Base-by-base conservation (phyloP, 306 rosid species). In the Carpinus viminea region DNA sequence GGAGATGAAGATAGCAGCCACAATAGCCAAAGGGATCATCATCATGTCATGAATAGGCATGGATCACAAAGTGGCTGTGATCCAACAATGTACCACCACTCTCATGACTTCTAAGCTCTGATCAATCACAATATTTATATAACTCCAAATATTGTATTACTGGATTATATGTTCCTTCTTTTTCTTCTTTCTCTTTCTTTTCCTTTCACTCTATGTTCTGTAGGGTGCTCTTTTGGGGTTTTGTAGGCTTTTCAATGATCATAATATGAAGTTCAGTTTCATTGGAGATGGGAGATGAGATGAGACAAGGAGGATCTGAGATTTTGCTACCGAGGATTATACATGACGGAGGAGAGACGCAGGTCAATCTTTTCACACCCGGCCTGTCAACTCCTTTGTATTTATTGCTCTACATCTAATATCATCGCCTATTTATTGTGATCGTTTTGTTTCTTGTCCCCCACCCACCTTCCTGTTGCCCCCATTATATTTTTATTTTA, bases 51-150 rank as follows among this genome's bases (percentile, higher is more conserved):
- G 72, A 81, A 83, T 56, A 80, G 89, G 34, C 87, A 85, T 75
- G 83, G 84, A 0, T 81, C 87, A 31, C 90, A 86, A 46, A 84
- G 85, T 54, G 88, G 86, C 48, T 78, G 86, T 78, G 88, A 86
- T 73, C 75, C 88, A 21, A 60, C 91, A 77, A 88, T 95, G 98
- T 95, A 89, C 69, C 92, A 86, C 74, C 91, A 88, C 45, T 82
- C 92, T 74, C 97, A 90, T 86, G 90, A 96, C 87, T 96, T 52
- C 84, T 92, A 81, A 85, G 72, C 50, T 38, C 6, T 5, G 6
- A 41, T 41, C 45, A 41, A 41, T 41, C 71, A 41, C 13, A 68
- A 64, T 34, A 64, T 64, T 64, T 68, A 38, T 66, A 17, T 57
- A 36, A 66, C 8, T 38, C 71, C 38, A 18, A 17, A 31, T 31